Percentiles rank a stretch among this genome's conserved stretches.
Evolutionary conservation across 2,329 filamentous ascomycete species (phyloP).

Genomic region (Fusarium sp.): DNA sequence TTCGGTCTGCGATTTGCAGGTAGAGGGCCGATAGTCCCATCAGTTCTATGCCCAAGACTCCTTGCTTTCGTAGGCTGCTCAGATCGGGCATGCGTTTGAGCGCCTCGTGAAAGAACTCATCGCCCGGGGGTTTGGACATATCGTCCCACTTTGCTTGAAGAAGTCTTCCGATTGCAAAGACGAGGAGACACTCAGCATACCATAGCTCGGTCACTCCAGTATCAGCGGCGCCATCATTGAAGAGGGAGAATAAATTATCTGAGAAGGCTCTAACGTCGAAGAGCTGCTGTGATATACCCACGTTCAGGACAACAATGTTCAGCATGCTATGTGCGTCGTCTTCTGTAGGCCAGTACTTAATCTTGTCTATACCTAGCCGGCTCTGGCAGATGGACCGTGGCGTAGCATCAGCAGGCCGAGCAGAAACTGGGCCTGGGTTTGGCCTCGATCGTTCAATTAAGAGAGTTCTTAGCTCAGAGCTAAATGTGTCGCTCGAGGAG

Average conservation of each 20-base stretch:
- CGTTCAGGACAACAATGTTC: slow-evolving; percentile 21
- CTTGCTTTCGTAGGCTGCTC: slow-evolving; percentile 14
- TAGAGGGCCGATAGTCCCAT: slow-evolving; percentile 23
- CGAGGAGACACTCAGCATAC: slow-evolving; percentile 23
- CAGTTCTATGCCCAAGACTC: slow-evolving; percentile 17
- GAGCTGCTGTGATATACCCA: slow-evolving; percentile 30
- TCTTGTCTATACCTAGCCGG: background rate
- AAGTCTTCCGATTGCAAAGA: slow-evolving; percentile 21
- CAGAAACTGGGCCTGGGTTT: background rate
- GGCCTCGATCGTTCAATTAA: background rate
- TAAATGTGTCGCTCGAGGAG: slow-evolving; percentile 29
- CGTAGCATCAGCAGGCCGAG: background rate
- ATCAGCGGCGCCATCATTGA: background rate
- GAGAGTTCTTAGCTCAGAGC: slow-evolving; percentile 13
- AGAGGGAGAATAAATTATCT: slow-evolving; percentile 3
- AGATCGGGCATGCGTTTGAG: slow-evolving; percentile 20
- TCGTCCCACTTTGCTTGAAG: slow-evolving; percentile 17
- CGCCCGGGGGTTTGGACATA: slow-evolving; percentile 12
- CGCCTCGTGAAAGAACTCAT: slow-evolving; percentile 28
- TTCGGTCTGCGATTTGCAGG: slow-evolving; percentile 27
- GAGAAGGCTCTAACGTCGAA: slow-evolving; percentile 26
- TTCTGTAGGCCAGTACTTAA: slow-evolving; percentile 23
- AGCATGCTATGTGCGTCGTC: slow-evolving; percentile 25
- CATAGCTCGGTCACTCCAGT: background rate
- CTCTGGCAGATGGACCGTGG: background rate